Percentiles rank a stretch among this genome's conserved stretches.
phyloP scores from a whole-genome alignment of 805 yeast genomes.

The Wickerhamiella cacticola region DNA sequence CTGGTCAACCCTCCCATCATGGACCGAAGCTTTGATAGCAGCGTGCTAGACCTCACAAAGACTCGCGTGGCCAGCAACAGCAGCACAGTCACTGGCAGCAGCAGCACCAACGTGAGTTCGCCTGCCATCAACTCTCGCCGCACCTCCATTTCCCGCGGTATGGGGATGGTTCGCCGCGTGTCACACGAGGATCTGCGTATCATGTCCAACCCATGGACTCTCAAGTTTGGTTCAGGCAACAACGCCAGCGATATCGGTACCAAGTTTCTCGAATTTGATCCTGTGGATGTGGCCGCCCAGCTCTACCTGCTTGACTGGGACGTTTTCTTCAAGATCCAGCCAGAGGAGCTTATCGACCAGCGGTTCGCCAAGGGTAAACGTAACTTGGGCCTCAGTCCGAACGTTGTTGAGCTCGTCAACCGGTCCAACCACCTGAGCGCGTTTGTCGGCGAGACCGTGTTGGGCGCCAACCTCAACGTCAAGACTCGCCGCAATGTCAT shows the following conservation, averaged over 20 bases:
- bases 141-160: constrained; percentile 8
- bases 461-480: constrained; percentile 22
- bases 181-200: constrained; percentile 13
- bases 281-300: constrained; percentile 28
- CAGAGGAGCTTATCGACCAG: constrained; percentile 28
- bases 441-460: constrained; percentile 29
- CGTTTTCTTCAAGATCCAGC: constrained; percentile 23
- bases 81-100: background rate
- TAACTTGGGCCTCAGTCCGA: constrained; percentile 25
- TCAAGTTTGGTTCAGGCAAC: constrained; percentile 6
- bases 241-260: constrained; percentile 10
- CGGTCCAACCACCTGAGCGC: constrained; percentile 29
- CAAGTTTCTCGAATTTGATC: constrained; percentile 24
- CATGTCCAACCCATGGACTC: constrained; percentile 12
- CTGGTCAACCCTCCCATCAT: constrained; percentile 9
- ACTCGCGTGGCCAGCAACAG: background rate
- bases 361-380: constrained; percentile 27
- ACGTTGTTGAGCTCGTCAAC: constrained; percentile 25
- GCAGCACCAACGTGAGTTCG: background rate
- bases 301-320: constrained; percentile 28
- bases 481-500: constrained; percentile 28
- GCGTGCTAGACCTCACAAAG: constrained; percentile 4
- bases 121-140: constrained; percentile 1
- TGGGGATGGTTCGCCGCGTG: constrained; percentile 11
- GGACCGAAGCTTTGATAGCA: constrained; percentile 2